Base-by-base conservation (phyloP, 257 asterid species). In the Rauvolfia tetraphylla region DNA sequence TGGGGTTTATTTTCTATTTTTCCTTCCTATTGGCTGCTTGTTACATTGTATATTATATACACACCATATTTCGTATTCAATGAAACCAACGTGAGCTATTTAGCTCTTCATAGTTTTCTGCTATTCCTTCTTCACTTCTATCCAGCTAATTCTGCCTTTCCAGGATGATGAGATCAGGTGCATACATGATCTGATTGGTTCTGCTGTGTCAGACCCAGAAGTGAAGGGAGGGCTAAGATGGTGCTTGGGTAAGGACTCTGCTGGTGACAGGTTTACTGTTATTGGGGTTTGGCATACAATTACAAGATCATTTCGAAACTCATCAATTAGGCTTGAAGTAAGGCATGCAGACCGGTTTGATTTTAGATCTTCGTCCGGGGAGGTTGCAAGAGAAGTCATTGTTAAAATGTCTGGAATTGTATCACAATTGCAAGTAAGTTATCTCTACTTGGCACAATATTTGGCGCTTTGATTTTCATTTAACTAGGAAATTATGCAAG, bases 181-280 rank as follows among this genome's bases (percentile, higher is more conserved):
- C 29, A 79, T 89, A 18, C 62, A 76, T 74, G 22, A 49, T 74
- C 81, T 89, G 77, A 75, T 89, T 79, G 53, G 76, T 72, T 82
- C 79, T 70, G 91, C 89, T 46, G 62, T 74, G 65, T 72, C 82
- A 75, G 91, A 89, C 74, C 77, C 82, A 31, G 83, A 84, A 34
- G 81, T 79, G 39, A 85, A 84, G 83, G 91, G 91, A 71, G 90
- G 88, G 46, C 71, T 85, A 73, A 83, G 86, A 8, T 89, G 91
- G 91, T 83, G 86, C 65, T 77, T 82, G 75, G 89, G 89, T 7
- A 75, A 85, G 61, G 75, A 78, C 67, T 81, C 84, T 74, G 79
- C 86, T 46, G 89, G 86, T 73, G 84, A 80, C 68, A 77, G 82
- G 53, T 84, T 81, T 75, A 62, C 78, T 70, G 86, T 85, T 74